Conservation (phyloP, 257 asterid species). For the Rauvolfia tetraphylla region DNA sequence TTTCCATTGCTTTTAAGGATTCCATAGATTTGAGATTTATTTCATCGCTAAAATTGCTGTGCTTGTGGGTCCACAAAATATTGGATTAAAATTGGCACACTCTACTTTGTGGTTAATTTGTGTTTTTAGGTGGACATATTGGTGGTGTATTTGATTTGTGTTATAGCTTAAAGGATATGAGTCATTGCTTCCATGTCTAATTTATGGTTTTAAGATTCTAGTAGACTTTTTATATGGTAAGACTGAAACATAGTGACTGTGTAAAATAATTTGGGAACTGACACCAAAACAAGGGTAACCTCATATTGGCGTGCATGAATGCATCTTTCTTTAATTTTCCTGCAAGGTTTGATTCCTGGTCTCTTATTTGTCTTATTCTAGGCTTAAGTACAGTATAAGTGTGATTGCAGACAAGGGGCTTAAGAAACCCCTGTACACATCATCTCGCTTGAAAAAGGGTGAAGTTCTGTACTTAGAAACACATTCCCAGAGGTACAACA, state of each 20-base stretch:
- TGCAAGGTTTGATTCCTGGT: neutral
- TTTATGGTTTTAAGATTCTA: neutral
- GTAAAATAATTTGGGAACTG: neutral
- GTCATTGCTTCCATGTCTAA: neutral
- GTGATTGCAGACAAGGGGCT: slow-evolving; percentile 96
- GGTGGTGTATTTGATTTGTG: neutral
- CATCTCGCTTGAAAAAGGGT: slow-evolving; percentile 93
- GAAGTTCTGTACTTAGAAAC: slow-evolving; percentile 92
- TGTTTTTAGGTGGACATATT: neutral
- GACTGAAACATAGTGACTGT: neutral
- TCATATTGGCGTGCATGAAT: neutral
- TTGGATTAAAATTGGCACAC: neutral
- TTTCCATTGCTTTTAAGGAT: neutral
- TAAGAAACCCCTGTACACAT: slow-evolving; percentile 70
- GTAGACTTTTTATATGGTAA: neutral
- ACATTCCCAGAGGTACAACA: slow-evolving; percentile 60
- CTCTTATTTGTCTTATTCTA: slow-evolving; percentile 31
- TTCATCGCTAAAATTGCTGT: neutral
- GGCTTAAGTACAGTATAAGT: slow-evolving; percentile 94
- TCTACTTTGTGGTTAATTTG: neutral
- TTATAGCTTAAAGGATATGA: neutral
- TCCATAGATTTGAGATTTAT: neutral
- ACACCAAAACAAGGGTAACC: neutral
- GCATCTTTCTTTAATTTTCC: neutral
- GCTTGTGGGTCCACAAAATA: neutral